Conservation (phyloP, 2,329 filamentous ascomycete species). For the Aspergillus neotritici region DNA sequence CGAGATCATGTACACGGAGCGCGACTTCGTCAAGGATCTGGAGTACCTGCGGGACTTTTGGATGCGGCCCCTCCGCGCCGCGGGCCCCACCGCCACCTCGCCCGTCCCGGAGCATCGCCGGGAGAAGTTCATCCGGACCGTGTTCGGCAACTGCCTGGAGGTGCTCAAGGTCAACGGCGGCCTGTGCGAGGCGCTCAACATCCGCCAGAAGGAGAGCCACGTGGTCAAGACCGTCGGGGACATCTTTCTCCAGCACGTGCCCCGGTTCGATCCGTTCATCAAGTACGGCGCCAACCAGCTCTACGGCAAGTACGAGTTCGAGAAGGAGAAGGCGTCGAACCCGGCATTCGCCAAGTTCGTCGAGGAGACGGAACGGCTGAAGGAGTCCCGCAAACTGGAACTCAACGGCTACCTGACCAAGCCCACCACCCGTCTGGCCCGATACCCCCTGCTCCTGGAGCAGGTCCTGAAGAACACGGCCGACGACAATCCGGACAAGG, state of each 20-base stretch:
- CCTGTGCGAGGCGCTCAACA: conserved; percentile 81
- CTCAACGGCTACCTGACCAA: conserved; percentile 97
- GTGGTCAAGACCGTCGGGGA: conserved; percentile 88
- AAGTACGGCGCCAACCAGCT: conserved; percentile 92
- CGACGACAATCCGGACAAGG: conserved; percentile 80
- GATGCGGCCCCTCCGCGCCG: conserved; percentile 84
- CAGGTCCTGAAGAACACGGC: conserved; percentile 89
- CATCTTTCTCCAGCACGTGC: conserved; percentile 87
- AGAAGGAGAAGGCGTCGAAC: conserved; percentile 87
- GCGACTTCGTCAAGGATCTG: conserved; percentile 97
- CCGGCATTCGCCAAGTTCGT: conserved; percentile 83
- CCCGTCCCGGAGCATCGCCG: conserved; percentile 83
- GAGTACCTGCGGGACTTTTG: conserved; percentile 98
- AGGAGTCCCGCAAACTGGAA: conserved; percentile 94
- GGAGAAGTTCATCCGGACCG: conserved; percentile 85
- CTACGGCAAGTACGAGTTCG: conserved; percentile 96
- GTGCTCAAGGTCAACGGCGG: conserved; percentile 87
- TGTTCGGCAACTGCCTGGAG: conserved; percentile 94
- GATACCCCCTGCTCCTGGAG: conserved; percentile 87
- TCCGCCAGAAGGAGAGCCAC: conserved; percentile 81
- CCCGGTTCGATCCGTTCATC: conserved; percentile 92
- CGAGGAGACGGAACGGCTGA: conserved; percentile 90
- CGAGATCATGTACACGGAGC: conserved; percentile 96
- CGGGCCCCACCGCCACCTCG: conserved; percentile 58
- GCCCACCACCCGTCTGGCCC: conserved; percentile 86